These are phyloP conservation scores for Cladosporium halotolerans DNA, from an alignment of 2,329 filamentous ascomycete species.

Conservation along the genomic window DNA sequence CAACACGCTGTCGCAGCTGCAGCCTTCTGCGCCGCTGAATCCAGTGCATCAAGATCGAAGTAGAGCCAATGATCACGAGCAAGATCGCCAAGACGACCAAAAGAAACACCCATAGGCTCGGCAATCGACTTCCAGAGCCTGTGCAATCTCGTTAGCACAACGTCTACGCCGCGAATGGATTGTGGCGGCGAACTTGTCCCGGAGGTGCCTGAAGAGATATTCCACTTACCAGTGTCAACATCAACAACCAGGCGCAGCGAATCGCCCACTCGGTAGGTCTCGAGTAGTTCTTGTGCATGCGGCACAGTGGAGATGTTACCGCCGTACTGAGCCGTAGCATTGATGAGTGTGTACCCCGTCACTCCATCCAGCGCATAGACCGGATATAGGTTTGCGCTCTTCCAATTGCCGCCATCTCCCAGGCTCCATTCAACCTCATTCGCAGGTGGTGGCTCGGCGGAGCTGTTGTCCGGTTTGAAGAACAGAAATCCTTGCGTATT, in stretches of 20 bases:
- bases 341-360: slow-evolving; percentile 62
- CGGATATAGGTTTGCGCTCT: slow-evolving; percentile 62
- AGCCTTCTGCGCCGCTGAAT: slow-evolving; percentile 66
- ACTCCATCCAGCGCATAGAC: slow-evolving; percentile 73
- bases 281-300: slow-evolving; percentile 32
- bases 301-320: slow-evolving; percentile 57
- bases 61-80: slow-evolving; percentile 58
- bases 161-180: neutral
- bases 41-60: slow-evolving; percentile 68
- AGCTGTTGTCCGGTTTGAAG: slow-evolving; percentile 42
- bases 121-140: slow-evolving; percentile 40
- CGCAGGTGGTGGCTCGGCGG: slow-evolving; percentile 56
- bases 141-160: neutral
- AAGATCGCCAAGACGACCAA: slow-evolving; percentile 65
- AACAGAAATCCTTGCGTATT: slow-evolving; percentile 52
- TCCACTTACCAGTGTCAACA: slow-evolving; percentile 39
- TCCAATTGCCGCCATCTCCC: slow-evolving; percentile 66
- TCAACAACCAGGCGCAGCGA: slow-evolving; percentile 48
- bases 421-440: slow-evolving; percentile 65
- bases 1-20: slow-evolving; percentile 62
- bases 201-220: too few species aligned
- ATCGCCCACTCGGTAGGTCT: slow-evolving; percentile 35
- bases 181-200: too few species aligned
- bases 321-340: slow-evolving; percentile 68
- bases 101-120: slow-evolving; percentile 75